phyloP scores from a whole-genome alignment of 2,329 filamentous ascomycete genomes.

The Dryadomyces sulphureus region DNA sequence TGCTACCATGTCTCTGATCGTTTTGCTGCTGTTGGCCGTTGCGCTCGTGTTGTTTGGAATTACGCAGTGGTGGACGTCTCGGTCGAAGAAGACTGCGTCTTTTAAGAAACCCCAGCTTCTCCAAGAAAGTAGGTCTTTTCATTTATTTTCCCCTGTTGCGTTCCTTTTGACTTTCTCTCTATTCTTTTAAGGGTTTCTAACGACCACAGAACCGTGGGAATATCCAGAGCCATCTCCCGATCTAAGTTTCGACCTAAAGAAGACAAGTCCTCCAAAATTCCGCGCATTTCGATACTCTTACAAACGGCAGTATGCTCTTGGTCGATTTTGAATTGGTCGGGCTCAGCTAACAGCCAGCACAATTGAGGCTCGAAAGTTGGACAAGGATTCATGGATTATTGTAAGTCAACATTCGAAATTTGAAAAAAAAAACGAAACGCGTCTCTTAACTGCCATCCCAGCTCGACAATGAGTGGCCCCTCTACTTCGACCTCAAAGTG shows the following conservation, averaged over 20 bases:
- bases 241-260: neutral
- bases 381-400: neutral
- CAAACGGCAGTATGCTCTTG: neutral
- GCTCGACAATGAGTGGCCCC: neutral
- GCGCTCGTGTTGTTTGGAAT: too few species aligned
- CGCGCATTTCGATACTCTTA: constrained; percentile 1
- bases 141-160: neutral
- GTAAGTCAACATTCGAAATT: too few species aligned
- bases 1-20: too few species aligned
- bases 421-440: too few species aligned
- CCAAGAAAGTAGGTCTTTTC: too few species aligned
- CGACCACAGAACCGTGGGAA: neutral
- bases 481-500: neutral
- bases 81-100: too few species aligned
- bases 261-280: neutral
- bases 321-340: too few species aligned
- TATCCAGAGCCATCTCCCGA: neutral
- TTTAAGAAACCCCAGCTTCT: too few species aligned
- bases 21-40: too few species aligned
- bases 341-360: neutral
- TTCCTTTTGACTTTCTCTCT: neutral
- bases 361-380: neutral
- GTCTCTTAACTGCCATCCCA: neutral
- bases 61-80: too few species aligned
- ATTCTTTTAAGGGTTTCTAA: too few species aligned